A percentile compares a stretch with the other conserved stretches of the same genome.
phyloP scores from a whole-genome alignment of 1,284 basidiomycete genomes.

The Hemileia vastatrix region DNA sequence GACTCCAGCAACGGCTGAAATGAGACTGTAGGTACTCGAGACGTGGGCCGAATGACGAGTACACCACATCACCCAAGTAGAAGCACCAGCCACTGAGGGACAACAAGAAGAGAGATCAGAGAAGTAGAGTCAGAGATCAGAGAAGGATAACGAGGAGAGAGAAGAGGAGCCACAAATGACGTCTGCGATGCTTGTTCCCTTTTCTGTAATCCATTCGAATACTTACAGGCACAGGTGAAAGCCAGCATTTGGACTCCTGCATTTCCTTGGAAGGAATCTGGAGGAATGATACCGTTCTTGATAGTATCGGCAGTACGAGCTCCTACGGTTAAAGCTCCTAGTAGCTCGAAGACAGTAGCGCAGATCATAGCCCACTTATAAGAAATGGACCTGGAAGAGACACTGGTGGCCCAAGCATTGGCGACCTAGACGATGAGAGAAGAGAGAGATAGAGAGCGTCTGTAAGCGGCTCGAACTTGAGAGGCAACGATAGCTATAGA shows the following conservation, averaged over 20 bases:
- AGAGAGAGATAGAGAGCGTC: background rate
- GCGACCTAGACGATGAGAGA: too few relatives aligned
- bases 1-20: conserved; percentile 49
- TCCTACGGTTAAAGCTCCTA: conserved; percentile 48
- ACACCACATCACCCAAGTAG: conserved; percentile 27
- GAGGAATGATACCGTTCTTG: conserved; percentile 48
- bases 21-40: conserved; percentile 48
- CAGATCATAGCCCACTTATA: conserved; percentile 47
- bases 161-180: too few relatives aligned
- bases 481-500: background rate
- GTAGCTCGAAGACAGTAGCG: conserved; percentile 48
- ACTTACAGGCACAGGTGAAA: conserved; percentile 48
- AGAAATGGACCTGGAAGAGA: conserved; percentile 49
- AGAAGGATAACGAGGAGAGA: too few relatives aligned
- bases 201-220: too few relatives aligned
- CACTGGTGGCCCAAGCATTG: conserved; percentile 49
- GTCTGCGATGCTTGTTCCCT: too few relatives aligned
- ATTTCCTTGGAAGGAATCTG: conserved; percentile 47
- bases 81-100: conserved; percentile 42
- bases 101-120: too few relatives aligned
- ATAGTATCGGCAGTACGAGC: conserved; percentile 47
- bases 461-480: background rate
- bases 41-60: conserved; percentile 47
- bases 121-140: too few relatives aligned
- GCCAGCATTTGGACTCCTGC: conserved; percentile 48